Evolutionary conservation across 2,329 filamentous ascomycete species (phyloP).

Genomic region (Diaporthe citri): DNA sequence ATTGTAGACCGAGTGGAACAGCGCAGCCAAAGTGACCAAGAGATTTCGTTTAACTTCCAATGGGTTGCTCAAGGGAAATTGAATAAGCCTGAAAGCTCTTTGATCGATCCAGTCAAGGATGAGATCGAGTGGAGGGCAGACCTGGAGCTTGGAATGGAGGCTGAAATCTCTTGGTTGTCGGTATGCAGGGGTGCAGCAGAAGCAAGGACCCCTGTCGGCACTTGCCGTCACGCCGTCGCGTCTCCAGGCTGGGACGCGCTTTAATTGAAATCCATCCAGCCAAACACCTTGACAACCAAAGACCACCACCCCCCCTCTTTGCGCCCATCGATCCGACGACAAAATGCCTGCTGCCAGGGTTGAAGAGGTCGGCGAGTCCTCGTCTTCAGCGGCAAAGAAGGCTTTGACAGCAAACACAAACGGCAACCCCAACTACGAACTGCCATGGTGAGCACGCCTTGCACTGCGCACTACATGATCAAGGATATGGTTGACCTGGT

Average conservation of each 20-base stretch:
- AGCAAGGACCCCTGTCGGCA: slow-evolving; percentile 25
- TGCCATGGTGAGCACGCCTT: slow-evolving; percentile 75
- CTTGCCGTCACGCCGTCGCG: slow-evolving; percentile 36
- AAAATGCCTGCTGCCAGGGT: slow-evolving; percentile 63
- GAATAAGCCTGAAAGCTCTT: slow-evolving; percentile 3
- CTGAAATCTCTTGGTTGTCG: slow-evolving; percentile 14
- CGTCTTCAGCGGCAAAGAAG: slow-evolving; percentile 70
- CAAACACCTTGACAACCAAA: background rate
- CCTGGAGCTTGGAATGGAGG: background rate
- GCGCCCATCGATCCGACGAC: background rate
- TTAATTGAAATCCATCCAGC: slow-evolving; percentile 35
- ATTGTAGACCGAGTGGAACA: background rate
- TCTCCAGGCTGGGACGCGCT: slow-evolving; percentile 37
- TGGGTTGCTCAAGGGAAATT: background rate
- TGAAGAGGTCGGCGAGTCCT: slow-evolving; percentile 71
- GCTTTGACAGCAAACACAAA: slow-evolving; percentile 63
- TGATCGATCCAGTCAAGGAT: background rate
- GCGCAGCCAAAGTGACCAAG: background rate
- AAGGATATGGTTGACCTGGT: slow-evolving; percentile 26
- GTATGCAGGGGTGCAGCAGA: slow-evolving; percentile 1
- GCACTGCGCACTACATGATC: background rate
- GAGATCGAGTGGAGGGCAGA: background rate
- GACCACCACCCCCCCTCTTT: background rate
- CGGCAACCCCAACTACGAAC: slow-evolving; percentile 73
- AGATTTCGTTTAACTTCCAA: background rate